phyloP scores from a whole-genome alignment of 2,329 filamentous ascomycete genomes.

The Periconia sp. region DNA sequence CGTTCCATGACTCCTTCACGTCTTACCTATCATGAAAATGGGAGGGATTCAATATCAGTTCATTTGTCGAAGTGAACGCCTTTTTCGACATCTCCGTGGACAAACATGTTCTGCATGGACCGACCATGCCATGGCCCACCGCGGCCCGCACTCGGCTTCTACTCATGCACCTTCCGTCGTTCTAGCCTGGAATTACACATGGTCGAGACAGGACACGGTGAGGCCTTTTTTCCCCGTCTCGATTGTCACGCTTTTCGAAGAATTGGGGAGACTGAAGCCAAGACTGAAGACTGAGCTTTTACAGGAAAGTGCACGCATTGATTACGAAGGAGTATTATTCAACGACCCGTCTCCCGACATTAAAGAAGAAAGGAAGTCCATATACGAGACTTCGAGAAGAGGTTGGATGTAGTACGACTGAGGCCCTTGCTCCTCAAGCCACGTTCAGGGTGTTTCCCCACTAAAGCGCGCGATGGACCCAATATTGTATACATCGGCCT shows the following conservation, averaged over 20 bases:
- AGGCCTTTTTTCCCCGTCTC: neutral
- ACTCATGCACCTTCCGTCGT: neutral
- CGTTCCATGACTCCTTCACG: slow-evolving; percentile 2
- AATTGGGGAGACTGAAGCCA: too few relatives aligned
- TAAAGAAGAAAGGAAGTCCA: too few relatives aligned
- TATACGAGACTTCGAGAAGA: too few relatives aligned
- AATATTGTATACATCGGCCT: neutral
- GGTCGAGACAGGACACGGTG: neutral
- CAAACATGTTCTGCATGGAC: neutral
- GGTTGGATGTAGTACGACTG: too few relatives aligned
- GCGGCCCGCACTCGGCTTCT: neutral
- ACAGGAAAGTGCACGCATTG: too few relatives aligned
- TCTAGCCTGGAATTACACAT: neutral
- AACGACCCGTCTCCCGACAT: too few relatives aligned
- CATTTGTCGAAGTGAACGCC: neutral
- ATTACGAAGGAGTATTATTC: too few relatives aligned
- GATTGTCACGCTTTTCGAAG: too few relatives aligned
- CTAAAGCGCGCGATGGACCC: too few relatives aligned
- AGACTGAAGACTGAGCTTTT: too few relatives aligned
- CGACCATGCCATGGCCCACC: neutral
- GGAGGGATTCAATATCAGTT: neutral
- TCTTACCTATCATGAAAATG: slow-evolving; percentile 12
- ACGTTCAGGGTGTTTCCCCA: too few relatives aligned
- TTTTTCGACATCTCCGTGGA: neutral
- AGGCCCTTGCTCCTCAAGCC: too few relatives aligned